Conservation (phyloP, 108 stramenopile species). For the Skeletonema grethae region DNA sequence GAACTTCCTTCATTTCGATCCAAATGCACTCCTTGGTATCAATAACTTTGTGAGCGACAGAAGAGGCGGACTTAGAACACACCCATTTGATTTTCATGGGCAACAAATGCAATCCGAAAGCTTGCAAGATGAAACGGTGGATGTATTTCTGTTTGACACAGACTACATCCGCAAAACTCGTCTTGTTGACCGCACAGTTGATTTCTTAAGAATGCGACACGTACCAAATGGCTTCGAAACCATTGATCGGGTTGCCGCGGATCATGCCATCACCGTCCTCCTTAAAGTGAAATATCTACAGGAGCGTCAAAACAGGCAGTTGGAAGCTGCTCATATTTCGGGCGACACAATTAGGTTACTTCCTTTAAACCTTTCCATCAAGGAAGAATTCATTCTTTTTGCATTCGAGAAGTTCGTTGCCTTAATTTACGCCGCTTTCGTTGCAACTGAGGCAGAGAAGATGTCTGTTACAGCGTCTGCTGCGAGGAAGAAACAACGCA, state of each 20-base stretch:
- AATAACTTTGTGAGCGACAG: constrained; percentile 11
- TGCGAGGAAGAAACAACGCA: neutral
- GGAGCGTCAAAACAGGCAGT: constrained; percentile 46
- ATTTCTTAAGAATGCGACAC: constrained; percentile 80
- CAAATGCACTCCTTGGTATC: constrained; percentile 5
- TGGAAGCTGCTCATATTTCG: constrained; percentile 9
- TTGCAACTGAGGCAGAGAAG: constrained; percentile 29
- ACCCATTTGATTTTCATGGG: neutral
- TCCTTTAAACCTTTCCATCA: constrained; percentile 30
- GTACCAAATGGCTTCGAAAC: constrained; percentile 60
- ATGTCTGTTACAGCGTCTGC: constrained; percentile 4
- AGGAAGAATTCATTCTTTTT: constrained; percentile 38
- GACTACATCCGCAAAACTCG: constrained; percentile 54
- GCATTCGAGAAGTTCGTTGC: constrained; percentile 37
- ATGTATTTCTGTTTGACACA: constrained; percentile 51
- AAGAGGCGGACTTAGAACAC: neutral
- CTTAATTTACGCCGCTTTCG: constrained; percentile 26
- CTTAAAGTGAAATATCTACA: constrained; percentile 51
- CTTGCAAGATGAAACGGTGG: neutral
- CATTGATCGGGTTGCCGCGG: constrained; percentile 31
- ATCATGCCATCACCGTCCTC: constrained; percentile 43
- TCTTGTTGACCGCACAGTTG: constrained; percentile 73
- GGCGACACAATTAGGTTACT: constrained; percentile 7
- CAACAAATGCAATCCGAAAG: neutral
- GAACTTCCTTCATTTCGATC: constrained; percentile 18